These are phyloP conservation scores for Madurella mycetomatis DNA, from an alignment of 2,329 filamentous ascomycete genomes.

Conservation along the genomic window DNA sequence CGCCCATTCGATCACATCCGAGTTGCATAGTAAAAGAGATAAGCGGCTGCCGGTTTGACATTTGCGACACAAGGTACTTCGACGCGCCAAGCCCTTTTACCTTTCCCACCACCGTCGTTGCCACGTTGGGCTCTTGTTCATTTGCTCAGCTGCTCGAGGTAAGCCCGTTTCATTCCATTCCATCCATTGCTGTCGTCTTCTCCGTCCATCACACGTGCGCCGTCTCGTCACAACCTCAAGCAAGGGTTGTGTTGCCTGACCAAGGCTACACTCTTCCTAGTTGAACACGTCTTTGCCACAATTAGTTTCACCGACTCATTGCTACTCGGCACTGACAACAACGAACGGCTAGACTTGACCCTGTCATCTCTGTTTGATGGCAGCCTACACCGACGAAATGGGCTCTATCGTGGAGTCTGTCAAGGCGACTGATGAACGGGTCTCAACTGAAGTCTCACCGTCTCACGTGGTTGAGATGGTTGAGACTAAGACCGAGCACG, in stretches of 20 bases:
- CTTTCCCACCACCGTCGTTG: slow-evolving; percentile 2
- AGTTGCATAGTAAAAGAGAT: too few relatives aligned
- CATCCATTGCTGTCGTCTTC: too few relatives aligned
- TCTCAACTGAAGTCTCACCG: slow-evolving; percentile 1
- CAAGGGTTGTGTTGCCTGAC: neutral
- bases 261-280: neutral
- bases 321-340: neutral
- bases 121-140: slow-evolving; percentile 15
- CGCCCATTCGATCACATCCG: too few relatives aligned
- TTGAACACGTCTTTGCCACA: neutral
- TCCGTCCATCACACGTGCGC: too few relatives aligned
- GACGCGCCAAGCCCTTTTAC: slow-evolving; percentile 10
- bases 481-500: slow-evolving; percentile 5
- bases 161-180: slow-evolving; percentile 4
- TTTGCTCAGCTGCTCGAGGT: neutral
- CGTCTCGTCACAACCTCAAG: neutral
- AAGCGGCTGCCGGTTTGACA: too few relatives aligned
- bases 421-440: neutral
- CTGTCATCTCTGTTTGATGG: neutral
- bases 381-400: neutral
- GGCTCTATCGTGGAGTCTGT: neutral
- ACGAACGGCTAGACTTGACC: neutral
- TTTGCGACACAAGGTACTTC: neutral
- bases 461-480: neutral
- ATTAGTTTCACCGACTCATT: neutral